phyloP scores from a whole-genome alignment of 345 rosid species.

The Linum usitatissimum region DNA sequence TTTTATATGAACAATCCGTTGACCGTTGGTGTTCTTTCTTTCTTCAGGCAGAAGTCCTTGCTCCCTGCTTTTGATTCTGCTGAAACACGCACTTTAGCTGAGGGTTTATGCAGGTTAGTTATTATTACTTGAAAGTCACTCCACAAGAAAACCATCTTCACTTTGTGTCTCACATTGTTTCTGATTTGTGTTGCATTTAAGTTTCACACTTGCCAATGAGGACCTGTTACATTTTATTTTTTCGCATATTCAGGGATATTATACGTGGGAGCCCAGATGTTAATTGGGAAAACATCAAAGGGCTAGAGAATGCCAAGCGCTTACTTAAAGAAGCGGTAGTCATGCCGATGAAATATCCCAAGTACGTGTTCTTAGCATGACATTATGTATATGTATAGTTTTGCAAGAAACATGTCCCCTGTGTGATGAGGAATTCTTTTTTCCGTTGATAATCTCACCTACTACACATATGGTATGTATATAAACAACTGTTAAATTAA shows the following conservation, averaged over 20 bases:
- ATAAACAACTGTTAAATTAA: too few species aligned
- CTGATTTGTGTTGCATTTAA: too few species aligned
- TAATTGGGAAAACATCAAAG: slow-evolving; percentile 92
- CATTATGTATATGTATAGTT: background rate
- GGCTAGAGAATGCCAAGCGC: slow-evolving; percentile 73
- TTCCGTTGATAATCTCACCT: too few species aligned
- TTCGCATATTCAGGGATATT: slow-evolving; percentile 52
- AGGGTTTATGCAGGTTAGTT: slow-evolving; percentile 74
- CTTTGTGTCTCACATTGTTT: background rate
- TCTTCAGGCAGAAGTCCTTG: slow-evolving; percentile 63
- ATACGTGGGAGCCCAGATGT: slow-evolving; percentile 89
- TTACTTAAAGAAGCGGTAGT: slow-evolving; percentile 97
- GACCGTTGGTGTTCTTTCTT: background rate
- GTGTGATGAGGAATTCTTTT: too few species aligned
- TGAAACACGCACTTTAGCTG: slow-evolving; percentile 72
- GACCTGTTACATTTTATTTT: background rate
- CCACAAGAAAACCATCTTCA: background rate
- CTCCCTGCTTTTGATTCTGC: slow-evolving; percentile 87
- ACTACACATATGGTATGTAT: too few species aligned
- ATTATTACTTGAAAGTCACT: slow-evolving; percentile 2
- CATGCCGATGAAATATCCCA: slow-evolving; percentile 97
- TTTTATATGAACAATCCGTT: slow-evolving; percentile 3
- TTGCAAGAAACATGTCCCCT: background rate
- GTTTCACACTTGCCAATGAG: background rate
- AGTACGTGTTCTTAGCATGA: slow-evolving; percentile 37